A percentile compares a stretch with the other conserved stretches of the same genome.
These are phyloP conservation scores for Fusarium sp. DNA, from an alignment of 2,329 filamentous ascomycete species.

Conservation along the genomic window DNA sequence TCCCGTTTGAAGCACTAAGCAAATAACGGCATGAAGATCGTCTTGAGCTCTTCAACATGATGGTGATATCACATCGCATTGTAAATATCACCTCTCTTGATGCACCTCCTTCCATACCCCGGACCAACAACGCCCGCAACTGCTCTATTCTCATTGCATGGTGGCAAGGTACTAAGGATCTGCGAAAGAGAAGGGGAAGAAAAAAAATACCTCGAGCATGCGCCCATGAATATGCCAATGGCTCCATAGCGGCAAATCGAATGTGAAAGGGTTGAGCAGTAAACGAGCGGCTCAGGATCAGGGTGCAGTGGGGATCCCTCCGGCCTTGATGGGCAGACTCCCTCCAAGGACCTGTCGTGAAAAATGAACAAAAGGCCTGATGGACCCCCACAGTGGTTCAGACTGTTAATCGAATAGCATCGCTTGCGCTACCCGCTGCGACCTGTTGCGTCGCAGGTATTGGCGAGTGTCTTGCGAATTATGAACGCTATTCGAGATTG, in stretches of 20 bases:
- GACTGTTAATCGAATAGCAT: slow-evolving; percentile 31
- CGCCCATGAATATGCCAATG: slow-evolving; percentile 37
- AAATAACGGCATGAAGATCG: slow-evolving; percentile 42
- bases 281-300: slow-evolving; percentile 41
- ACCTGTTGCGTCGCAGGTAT: slow-evolving; percentile 20
- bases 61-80: slow-evolving; percentile 34
- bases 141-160: slow-evolving; percentile 16
- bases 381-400: slow-evolving; percentile 31
- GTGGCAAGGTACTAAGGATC: slow-evolving; percentile 36
- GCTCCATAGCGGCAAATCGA: slow-evolving; percentile 44
- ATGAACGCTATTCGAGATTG: slow-evolving; percentile 15
- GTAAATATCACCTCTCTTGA: slow-evolving; percentile 13
- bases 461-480: slow-evolving; percentile 16
- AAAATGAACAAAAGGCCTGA: slow-evolving; percentile 43
- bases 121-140: slow-evolving; percentile 17
- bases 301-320: slow-evolving; percentile 42
- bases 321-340: slow-evolving; percentile 38
- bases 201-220: slow-evolving; percentile 37
- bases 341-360: slow-evolving; percentile 33
- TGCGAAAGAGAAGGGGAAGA: slow-evolving; percentile 15
- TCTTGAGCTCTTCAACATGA: slow-evolving; percentile 32
- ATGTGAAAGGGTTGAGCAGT: slow-evolving; percentile 35
- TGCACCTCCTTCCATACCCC: slow-evolving; percentile 13
- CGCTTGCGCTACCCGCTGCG: slow-evolving; percentile 15
- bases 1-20: slow-evolving; percentile 41